Base-by-base conservation (phyloP, 1,284 basidiomycete genomes). In the Filobasidium uniguttulatum region DNA sequence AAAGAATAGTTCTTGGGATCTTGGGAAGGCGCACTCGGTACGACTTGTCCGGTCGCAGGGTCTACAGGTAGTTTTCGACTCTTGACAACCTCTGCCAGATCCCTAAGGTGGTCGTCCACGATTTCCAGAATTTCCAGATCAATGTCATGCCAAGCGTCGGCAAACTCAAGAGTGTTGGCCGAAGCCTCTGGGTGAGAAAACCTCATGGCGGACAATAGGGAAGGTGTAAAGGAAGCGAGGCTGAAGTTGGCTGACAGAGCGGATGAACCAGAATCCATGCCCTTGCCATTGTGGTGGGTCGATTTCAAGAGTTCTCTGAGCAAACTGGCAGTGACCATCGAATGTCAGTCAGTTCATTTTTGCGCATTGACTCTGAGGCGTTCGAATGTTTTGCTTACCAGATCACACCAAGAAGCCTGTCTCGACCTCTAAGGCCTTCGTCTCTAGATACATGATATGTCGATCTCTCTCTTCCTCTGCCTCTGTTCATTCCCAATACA, bases 51-150 rank as follows among this genome's bases (percentile, higher is more conserved):
- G 5, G 37, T 25, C 6, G 37, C 49, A 17, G 44, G 36, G 7
- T 30, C 37, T 6, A 29, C 35, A 25, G 30, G 44, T 2, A 41
- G 31, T 22, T 44, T 23, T 20, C 25, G 36, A 34, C 40, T 34
- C 7, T 46, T 25, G 14, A 19, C 48, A 8, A 30, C 25, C 17
- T 33, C 46, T 30, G 61, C 59, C 12, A 67, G 48, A 1, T 55
- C 25, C 20, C 52, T 46, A 17, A 68, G 54, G 50, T 67, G 61
- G 33, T 60, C 60, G 28, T 65, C 63, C 7, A 69, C 54, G 19
- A 69, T 50, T 3, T 51, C 53, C n/a, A 69, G 56, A 8, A 69
- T 58, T 34, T 64, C 62, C 5, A 52, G 47, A 49, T 69, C 67
- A 3, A 69, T 65, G 14, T 59, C 54, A 20, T 57, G 48, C 65